These are phyloP conservation scores for Dactylellina cionopaga DNA, from an alignment of 2,329 filamentous ascomycete genomes.

Conservation along the genomic window DNA sequence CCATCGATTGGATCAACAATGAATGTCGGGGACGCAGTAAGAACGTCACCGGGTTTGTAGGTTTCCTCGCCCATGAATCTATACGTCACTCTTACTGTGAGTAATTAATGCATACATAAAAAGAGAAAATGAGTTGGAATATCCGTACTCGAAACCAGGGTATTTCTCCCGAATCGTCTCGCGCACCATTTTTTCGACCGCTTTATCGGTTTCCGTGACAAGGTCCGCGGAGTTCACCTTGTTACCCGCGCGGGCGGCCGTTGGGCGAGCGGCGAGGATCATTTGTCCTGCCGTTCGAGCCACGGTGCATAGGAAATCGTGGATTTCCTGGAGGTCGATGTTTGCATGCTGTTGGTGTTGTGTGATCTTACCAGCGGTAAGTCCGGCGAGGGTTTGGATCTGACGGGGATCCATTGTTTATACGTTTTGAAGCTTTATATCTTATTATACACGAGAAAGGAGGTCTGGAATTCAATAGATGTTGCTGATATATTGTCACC, in stretches of 20 bases:
- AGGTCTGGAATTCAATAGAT: no score
- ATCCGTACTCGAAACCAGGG: constrained; percentile 64
- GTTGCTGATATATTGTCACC: no score
- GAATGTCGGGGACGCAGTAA: constrained; percentile 69
- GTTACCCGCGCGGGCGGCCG: constrained; percentile 68
- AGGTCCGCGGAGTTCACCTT: constrained; percentile 77
- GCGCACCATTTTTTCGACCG: constrained; percentile 72
- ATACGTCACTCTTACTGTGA: no score
- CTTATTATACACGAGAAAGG: no score
- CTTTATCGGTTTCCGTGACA: constrained; percentile 74
- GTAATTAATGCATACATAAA: no score
- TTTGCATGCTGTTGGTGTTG: background rate
- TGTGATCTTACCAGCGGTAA: background rate
- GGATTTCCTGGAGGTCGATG: constrained; percentile 71
- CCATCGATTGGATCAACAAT: constrained; percentile 73
- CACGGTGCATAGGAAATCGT: constrained; percentile 70
- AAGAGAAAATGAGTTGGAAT: background rate
- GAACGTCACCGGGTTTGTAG: constrained; percentile 66
- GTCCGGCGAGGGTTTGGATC: background rate
- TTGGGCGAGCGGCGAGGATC: constrained; percentile 71
- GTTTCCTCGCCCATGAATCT: constrained; percentile 71
- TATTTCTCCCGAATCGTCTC: constrained; percentile 66
- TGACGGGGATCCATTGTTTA: background rate
- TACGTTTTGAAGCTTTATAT: no score
- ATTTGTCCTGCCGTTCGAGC: constrained; percentile 73